These are phyloP conservation scores for Phytophthora boehmeriae DNA, from an alignment of 352 stramenopile species.

Conservation along the genomic window DNA sequence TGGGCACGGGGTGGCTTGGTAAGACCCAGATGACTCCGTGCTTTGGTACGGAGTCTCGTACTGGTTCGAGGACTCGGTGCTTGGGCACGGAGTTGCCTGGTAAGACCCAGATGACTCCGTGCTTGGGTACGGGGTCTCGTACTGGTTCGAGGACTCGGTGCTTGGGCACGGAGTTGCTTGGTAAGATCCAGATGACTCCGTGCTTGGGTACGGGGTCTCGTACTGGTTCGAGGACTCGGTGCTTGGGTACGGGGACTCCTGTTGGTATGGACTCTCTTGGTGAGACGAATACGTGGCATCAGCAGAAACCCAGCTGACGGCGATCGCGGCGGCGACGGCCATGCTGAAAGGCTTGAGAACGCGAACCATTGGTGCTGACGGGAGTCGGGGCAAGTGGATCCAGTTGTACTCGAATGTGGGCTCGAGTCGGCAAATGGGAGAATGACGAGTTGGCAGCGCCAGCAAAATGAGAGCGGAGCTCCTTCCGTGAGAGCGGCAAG, in stretches of 20 bases:
- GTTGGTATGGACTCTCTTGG: neutral
- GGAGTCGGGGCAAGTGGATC: conserved; percentile 5
- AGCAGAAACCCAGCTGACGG: conserved; percentile 18
- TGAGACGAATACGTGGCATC: conserved; percentile 20
- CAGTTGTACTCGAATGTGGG: conserved; percentile 29
- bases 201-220: conserved; percentile 9
- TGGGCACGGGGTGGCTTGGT: conserved; percentile 4
- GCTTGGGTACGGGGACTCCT: conserved; percentile 6
- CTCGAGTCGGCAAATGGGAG: conserved; percentile 32
- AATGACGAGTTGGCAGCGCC: conserved; percentile 25
- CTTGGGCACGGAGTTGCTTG: neutral
- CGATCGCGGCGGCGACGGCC: conserved; percentile 20
- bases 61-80: neutral
- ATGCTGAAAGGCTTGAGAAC: conserved; percentile 32
- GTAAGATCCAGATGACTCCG: neutral
- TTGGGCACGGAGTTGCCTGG: neutral
- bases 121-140: conserved; percentile 7
- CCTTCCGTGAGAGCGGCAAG: conserved; percentile 1
- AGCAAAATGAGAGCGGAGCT: neutral
- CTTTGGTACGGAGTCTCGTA: neutral
- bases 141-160: neutral
- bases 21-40: neutral
- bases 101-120: neutral
- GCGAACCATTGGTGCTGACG: conserved; percentile 26
- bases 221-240: neutral